These are phyloP conservation scores for Rossbeevera mucosa DNA, from an alignment of 768 basidiomycete species.

Conservation along the genomic window DNA sequence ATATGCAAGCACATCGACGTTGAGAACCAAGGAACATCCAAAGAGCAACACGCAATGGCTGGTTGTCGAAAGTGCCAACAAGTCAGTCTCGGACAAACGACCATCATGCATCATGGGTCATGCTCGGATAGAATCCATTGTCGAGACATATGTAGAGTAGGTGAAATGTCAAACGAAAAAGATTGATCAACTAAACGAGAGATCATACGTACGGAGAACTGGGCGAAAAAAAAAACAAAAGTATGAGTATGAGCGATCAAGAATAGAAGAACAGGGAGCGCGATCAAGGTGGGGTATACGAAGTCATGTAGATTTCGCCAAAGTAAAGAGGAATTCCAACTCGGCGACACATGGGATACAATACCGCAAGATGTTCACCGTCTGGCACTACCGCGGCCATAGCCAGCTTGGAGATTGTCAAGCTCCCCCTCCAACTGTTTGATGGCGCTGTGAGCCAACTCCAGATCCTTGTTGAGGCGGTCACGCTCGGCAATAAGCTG, in stretches of 20 bases:
- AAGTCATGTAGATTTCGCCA: constrained; percentile 7
- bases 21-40: neutral
- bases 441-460: constrained; percentile 86
- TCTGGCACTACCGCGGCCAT: constrained; percentile 57
- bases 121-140: constrained; percentile 9
- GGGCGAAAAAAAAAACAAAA: constrained; percentile 3
- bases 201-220: constrained; percentile 11
- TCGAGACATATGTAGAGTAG: constrained; percentile 14
- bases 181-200: constrained; percentile 22
- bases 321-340: constrained; percentile 4
- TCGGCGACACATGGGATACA: neutral
- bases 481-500: constrained; percentile 98
- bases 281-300: constrained; percentile 26
- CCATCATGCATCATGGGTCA: too few relatives aligned
- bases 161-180: constrained; percentile 9
- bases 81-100: neutral
- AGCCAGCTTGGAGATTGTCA: constrained; percentile 83
- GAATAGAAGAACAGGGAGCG: constrained; percentile 12
- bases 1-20: neutral
- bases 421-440: constrained; percentile 88
- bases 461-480: constrained; percentile 97
- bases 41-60: neutral
- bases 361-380: constrained; percentile 13
- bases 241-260: constrained; percentile 5
- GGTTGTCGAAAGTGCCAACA: neutral